Base-by-base conservation (phyloP, 139 green algal species). In the Chlamydomonas eustigma region DNA sequence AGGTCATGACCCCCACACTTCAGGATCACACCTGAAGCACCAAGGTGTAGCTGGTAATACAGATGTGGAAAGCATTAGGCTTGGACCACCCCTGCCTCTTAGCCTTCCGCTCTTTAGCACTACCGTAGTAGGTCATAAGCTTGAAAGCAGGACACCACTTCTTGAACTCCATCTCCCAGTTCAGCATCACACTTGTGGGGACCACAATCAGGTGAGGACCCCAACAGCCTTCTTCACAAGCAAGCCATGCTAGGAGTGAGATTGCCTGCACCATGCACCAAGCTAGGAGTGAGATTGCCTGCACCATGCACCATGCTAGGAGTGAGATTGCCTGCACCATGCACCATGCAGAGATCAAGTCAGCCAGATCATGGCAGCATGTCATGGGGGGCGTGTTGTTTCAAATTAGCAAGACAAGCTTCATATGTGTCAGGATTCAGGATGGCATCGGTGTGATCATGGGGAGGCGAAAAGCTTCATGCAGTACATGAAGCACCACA, bases 141-240 rank as follows among this genome's bases (percentile, higher is more conserved):
- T 98, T 98, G 89, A 99, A 98, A 39, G 93, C 95, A 33, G 96
- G 96, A 85, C 93, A 98, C 91, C 92, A 99, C 84, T 97, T 97
- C 76, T 98, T 98, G 89, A 98, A 97, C 90, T 99, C 96, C 90
- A 97, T 98, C 88, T 99, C 95, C 96, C 96, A 99, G 85, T 99
- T 99, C 38, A 99, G 89, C 95, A 99, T 99, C 64, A 99, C 95
- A 2, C 65, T 79, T 4, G 92, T 97, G 65, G 93, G 93, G 76
- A 97, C 96, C 28, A 99, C 96, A 18, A 99, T 92, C 44, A 99
- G 84, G 85, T 99, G 96, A n/a, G 96, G 96, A 8, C 96, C 96
- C 92, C 95, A 98, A 28, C 87, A 89, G 34, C 92, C 93, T 36
- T 39, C 66, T 28, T 98, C 90, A 80, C 88, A 94, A 4, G 95